Conservation (phyloP, 1,284 basidiomycete species). For the Puccinia triticina region DNA sequence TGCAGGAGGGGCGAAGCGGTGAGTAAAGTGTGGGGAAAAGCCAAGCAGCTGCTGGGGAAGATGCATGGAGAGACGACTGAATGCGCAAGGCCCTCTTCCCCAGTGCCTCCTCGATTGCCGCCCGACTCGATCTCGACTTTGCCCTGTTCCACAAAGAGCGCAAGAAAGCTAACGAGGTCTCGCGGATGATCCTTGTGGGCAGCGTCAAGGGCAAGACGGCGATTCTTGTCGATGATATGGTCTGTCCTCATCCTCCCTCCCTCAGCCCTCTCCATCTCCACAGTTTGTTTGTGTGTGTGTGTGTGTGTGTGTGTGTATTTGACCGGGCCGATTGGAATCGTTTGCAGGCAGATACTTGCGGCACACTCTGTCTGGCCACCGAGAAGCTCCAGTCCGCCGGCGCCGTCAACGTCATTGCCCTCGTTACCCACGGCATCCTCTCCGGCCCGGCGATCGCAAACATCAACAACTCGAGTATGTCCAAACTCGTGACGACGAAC, state of each 20-base stretch:
- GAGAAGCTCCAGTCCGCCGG: slow-evolving; percentile 87
- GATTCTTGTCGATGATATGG: slow-evolving; percentile 99
- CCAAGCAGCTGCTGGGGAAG: background rate
- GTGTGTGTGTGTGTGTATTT: background rate
- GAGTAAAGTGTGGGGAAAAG: slow-evolving; percentile 54
- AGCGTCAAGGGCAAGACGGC: slow-evolving; percentile 90
- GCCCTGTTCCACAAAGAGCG: slow-evolving; percentile 99
- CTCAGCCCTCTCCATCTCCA: background rate
- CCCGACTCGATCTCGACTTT: slow-evolving; percentile 94
- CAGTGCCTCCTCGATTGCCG: slow-evolving; percentile 96
- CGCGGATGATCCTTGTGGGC: slow-evolving; percentile 97
- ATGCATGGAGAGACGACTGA: slow-evolving; percentile 14
- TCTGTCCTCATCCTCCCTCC: background rate
- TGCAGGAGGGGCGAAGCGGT: slow-evolving; percentile 98
- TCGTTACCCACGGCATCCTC: slow-evolving; percentile 97
- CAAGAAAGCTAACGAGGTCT: slow-evolving; percentile 99
- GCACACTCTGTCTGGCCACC: slow-evolving; percentile 91
- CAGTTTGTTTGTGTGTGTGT: background rate
- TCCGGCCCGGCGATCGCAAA: slow-evolving; percentile 79
- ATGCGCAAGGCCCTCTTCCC: slow-evolving; percentile 24
- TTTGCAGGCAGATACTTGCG: slow-evolving; percentile 83
- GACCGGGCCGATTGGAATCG: background rate
- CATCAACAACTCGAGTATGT: slow-evolving; percentile 70
- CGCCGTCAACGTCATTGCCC: slow-evolving; percentile 80
- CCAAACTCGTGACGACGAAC: slow-evolving; percentile 97